Base-by-base conservation (phyloP, 192 early-diverging fungal genomes). In the Ambispora gerdemannii region DNA sequence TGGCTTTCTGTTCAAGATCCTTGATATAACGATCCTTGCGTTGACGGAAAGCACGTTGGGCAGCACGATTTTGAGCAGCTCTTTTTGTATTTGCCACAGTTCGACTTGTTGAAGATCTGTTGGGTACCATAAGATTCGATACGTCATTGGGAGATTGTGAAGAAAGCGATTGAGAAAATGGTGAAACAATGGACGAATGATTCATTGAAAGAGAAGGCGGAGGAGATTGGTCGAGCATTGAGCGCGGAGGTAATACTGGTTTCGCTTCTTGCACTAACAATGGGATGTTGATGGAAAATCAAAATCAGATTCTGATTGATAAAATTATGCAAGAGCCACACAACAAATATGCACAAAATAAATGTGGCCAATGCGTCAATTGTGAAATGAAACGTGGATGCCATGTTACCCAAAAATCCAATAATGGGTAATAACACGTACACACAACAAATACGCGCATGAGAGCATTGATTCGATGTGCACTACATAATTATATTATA, bases 41-140 rank as follows among this genome's bases (percentile, higher is more conserved):
- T 77, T 95, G 91, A 43, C 94, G 87, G 77, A 95, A 95, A 4
- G 94, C 92, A 1, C 92, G 85, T 77, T 95, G 94, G 2, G 94
- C 94, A 2, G 91, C 91, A 19, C 94, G 85, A 76, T 95, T 95
- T 74, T 95, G 94, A 11, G 88, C 91, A 2, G 92, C 92, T 72
- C 94, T 85, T 76, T 93, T 93, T 32, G 83, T 79, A 15, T 58
- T 70, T 1, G 68, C 49, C 10, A 70, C 30, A 17, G 28, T 58
- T 0, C 68, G 25, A n/a, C 22, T 33, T 11, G 10, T 30, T 1
- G 55, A 43, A 24, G 25, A 15, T 53, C 50, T 53, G 2, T 8
- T 28, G 2, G 50, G 4, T 15, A 43, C 6, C 38, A 43, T 43
- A 10, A 43, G 7, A 10, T 43, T 6, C 6, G 38, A 43, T 15